Evolutionary conservation across 306 rosid genomes (phyloP).

Genomic region (Lithocarpus polystachyus): DNA sequence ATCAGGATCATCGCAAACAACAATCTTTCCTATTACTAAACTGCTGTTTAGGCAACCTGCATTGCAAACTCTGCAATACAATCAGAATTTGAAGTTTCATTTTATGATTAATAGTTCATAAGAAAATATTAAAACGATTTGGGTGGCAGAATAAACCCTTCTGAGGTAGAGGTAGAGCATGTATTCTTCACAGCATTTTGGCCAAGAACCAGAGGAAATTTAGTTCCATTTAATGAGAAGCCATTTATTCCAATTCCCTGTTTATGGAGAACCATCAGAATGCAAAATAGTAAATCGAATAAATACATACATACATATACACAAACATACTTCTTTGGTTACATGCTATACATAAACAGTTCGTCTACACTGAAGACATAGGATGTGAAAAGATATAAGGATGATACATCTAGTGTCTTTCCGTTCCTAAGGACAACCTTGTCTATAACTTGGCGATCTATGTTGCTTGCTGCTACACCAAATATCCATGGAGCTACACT

Average conservation of each 20-base stretch:
- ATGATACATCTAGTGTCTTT: conserved; percentile 4
- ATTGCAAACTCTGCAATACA: not conserved
- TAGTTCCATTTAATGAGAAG: conserved; percentile 16
- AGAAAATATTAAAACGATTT: not conserved
- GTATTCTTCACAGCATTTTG: not conserved
- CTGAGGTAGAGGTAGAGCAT: too few relatives aligned
- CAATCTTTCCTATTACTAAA: not conserved
- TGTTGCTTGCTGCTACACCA: conserved; percentile 38
- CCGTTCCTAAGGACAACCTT: conserved; percentile 42
- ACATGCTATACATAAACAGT: too few relatives aligned
- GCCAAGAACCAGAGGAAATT: conserved; percentile 23
- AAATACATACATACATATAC: too few relatives aligned
- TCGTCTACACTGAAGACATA: not conserved
- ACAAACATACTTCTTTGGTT: too few relatives aligned
- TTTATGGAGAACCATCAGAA: not conserved
- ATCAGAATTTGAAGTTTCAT: not conserved
- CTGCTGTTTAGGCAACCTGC: not conserved
- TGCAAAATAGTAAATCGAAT: too few relatives aligned
- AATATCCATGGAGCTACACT: conserved; percentile 50
- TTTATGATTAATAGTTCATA: not conserved
- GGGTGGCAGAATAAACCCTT: too few relatives aligned
- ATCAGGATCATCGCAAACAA: not conserved
- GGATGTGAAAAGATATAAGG: not conserved
- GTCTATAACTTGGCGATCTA: conserved; percentile 23
- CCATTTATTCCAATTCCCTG: conserved; percentile 35